Percentiles rank a stretch among this genome's conserved stretches.
These are phyloP conservation scores for Marasmius oreades DNA, from an alignment of 1,284 basidiomycete genomes.

Conservation along the genomic window DNA sequence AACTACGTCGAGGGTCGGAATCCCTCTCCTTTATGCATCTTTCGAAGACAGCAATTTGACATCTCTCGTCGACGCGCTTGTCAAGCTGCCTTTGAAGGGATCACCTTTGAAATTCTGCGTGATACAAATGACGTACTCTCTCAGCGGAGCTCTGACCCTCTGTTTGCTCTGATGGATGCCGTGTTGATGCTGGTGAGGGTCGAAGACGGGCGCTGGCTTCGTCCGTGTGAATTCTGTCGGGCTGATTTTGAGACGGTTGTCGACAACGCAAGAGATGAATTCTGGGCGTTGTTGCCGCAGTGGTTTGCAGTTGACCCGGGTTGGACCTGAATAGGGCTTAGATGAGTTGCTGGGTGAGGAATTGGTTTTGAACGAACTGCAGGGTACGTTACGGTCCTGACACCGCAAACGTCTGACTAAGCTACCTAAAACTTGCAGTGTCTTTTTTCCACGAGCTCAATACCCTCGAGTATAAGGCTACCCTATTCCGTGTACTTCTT, in stretches of 20 bases:
- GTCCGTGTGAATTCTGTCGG: constrained; percentile 65
- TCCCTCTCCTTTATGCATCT: constrained; percentile 46
- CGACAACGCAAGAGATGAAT: constrained; percentile 51
- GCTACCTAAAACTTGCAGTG: neutral
- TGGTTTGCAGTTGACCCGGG: constrained; percentile 61
- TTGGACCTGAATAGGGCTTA: constrained; percentile 40
- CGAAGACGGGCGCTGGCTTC: constrained; percentile 42
- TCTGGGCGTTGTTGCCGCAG: constrained; percentile 58
- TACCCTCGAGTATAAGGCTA: too few species aligned
- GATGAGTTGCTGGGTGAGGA: neutral
- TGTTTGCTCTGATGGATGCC: constrained; percentile 64
- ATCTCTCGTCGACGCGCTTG: constrained; percentile 47
- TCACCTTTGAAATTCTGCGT: constrained; percentile 66
- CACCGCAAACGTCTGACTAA: neutral
- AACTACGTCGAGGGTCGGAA: constrained; percentile 62
- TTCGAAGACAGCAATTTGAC: constrained; percentile 39
- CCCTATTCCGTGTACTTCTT: too few species aligned
- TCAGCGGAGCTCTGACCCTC: constrained; percentile 62
- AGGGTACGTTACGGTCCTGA: neutral
- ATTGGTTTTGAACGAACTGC: neutral
- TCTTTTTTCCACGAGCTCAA: too few species aligned
- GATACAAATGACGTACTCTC: constrained; percentile 66
- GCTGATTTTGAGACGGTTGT: constrained; percentile 56
- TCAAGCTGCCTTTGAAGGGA: constrained; percentile 65
- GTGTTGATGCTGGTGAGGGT: constrained; percentile 58